Percentiles rank a stretch among this genome's conserved stretches.
Evolutionary conservation across 2,329 filamentous ascomycete species (phyloP).

Genomic region (Talaromyces amestolkiae): DNA sequence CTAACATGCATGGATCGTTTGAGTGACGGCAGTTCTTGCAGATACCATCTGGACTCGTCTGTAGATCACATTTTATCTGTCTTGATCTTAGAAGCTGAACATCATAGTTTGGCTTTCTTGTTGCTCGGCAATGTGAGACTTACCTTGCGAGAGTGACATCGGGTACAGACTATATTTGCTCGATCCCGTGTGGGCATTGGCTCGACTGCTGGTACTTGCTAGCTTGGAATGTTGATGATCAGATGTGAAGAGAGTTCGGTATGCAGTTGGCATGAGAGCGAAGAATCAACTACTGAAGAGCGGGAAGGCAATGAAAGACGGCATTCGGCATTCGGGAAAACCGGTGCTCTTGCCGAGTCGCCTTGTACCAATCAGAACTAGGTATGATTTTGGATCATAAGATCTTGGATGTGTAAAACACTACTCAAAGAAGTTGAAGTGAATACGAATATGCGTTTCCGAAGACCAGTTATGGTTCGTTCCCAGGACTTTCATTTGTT

Average conservation of each 20-base stretch:
- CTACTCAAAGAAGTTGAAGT: too few species aligned
- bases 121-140: background rate
- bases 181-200: background rate
- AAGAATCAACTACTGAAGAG: background rate
- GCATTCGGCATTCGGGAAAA: slow-evolving; percentile 7
- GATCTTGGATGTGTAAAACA: too few species aligned
- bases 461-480: too few species aligned
- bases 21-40: slow-evolving; percentile 13
- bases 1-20: slow-evolving; percentile 2
- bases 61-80: slow-evolving; percentile 14
- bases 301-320: background rate
- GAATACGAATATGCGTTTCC: too few species aligned
- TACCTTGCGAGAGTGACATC: slow-evolving; percentile 11
- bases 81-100: background rate
- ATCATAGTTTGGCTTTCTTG: background rate
- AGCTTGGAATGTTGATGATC: too few species aligned
- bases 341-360: background rate
- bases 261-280: background rate
- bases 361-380: background rate
- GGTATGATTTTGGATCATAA: background rate
- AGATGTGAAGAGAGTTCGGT: background rate
- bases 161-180: slow-evolving; percentile 10
- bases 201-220: background rate
- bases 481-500: too few species aligned
- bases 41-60: slow-evolving; percentile 4